Evolutionary conservation across 2,329 filamentous ascomycete genomes (phyloP).

Genomic region (Coniella lustricola): DNA sequence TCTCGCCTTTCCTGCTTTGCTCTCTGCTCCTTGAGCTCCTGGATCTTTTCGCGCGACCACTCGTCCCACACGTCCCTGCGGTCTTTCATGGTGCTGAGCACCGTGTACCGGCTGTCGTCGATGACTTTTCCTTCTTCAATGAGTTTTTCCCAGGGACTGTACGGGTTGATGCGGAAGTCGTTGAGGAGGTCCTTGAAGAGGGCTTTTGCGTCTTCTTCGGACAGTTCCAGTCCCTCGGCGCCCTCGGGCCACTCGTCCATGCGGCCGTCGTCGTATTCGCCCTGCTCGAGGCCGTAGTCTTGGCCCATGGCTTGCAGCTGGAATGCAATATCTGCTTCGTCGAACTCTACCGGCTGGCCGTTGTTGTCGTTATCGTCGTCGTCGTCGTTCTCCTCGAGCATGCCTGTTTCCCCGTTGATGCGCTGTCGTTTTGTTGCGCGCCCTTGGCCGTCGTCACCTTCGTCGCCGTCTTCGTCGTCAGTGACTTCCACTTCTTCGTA

Average conservation of each 20-base stretch:
- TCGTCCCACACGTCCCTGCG: slow-evolving; percentile 76
- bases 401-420: slow-evolving; percentile 19
- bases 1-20: slow-evolving; percentile 74
- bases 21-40: slow-evolving; percentile 62
- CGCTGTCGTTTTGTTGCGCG: slow-evolving; percentile 42
- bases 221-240: slow-evolving; percentile 61
- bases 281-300: slow-evolving; percentile 72
- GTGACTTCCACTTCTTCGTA: slow-evolving; percentile 73
- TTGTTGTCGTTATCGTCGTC: slow-evolving; percentile 33
- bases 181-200: slow-evolving; percentile 83
- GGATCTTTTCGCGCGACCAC: slow-evolving; percentile 76
- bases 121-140: slow-evolving; percentile 76
- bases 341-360: slow-evolving; percentile 63
- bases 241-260: slow-evolving; percentile 61
- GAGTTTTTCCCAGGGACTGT: slow-evolving; percentile 84
- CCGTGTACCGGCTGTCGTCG: slow-evolving; percentile 81
- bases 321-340: slow-evolving; percentile 88
- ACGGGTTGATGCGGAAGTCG: slow-evolving; percentile 77
- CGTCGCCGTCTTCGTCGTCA: slow-evolving; percentile 48
- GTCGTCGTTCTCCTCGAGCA: no score
- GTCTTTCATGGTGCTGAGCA: slow-evolving; percentile 70
- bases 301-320: slow-evolving; percentile 86
- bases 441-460: slow-evolving; percentile 30
- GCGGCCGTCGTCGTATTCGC: slow-evolving; percentile 64
- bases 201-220: slow-evolving; percentile 66